Evolutionary conservation across 78 protist genomes (phyloP), one percentile per base, ranked within the genome.

Genomic region (Tieghemostelium lacteum): DNA sequence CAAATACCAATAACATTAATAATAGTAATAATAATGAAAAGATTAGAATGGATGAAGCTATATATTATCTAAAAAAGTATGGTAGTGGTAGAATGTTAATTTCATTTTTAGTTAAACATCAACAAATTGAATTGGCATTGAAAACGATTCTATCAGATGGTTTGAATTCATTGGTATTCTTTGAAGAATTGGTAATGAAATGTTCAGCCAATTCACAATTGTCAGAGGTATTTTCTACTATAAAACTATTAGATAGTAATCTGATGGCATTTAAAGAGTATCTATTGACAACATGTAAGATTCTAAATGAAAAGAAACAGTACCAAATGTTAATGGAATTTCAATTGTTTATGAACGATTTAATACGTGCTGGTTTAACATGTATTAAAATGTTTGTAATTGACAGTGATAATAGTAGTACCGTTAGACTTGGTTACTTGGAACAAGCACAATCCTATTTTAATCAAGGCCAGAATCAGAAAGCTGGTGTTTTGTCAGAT

Each of bases 341-440:
- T 39, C 95, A 93, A 60, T 12, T 75, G 39, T 86, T 73, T 75
- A 86, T 93, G 95, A 58, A 49, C 24, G 95, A 93, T 36, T 36
- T 67, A 22, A 55, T 73, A 22, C 50, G 95, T 34, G 95, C 95
- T 10, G 95, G 80, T 70, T 52, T 86, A 29, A 93, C 95, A 1
- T 69, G 73, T 57, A 45, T 93, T 45, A 71, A 75, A 31, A 65
- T 93, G 50, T 85, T 74, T 45, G 22, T 75, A 24, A 34, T 63
- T 17, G 20, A 67, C 33, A 33, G 72, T 12, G 91, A 75, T 4
- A 28, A 42, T 54, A 17, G 77, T 0, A 24, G 36, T 2, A 37
- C 73, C 1, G 20, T 55, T 5, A n/a, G 80, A 40, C 6, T 74
- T 16, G 39, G 28, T 4, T 62, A 86, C 31, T 26, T 77, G 29